Evolutionary conservation across 2,329 filamentous ascomycete genomes (phyloP), one percentile per base, ranked within the genome.

Genomic region (Shiraia sp.): DNA sequence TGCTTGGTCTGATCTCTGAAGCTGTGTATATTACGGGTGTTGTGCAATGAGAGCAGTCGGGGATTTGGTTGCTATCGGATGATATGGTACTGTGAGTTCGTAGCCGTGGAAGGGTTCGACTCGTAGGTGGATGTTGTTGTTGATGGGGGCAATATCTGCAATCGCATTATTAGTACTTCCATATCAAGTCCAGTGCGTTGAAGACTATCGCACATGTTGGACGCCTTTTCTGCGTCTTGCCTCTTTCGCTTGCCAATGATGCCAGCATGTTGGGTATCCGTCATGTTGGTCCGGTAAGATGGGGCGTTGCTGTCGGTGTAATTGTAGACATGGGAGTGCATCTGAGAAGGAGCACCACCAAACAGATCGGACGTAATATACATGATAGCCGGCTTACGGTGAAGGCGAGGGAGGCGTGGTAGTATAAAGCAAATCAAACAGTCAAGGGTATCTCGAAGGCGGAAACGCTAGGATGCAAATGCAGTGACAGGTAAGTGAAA

Each of bases 291-390:
- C 49, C 55, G 54, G 19, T 40, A 36, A 9, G 39, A 48, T 24
- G 47, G 27, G 2, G 35, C 28, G 4, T 40, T 24, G 25, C 36
- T 42, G 24, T 47, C 37, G 3, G 36, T 27, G 29, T 42, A 43
- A 17, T 46, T 30, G 43, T n/a, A n/a, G n/a, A n/a, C n/a, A n/a
- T n/a, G n/a, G n/a, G n/a, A n/a, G n/a, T n/a, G n/a, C n/a, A n/a
- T n/a, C n/a, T 53, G 51, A 36, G 42, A 24, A 22, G 47, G 36
- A 14, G 49, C 45, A 22, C 55, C 49, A 15, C 58, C 53, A 43
- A 69, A 69, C 12, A 69, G 59, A 22, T 66, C 59, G n/a, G 62
- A 52, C 16, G 65, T 69, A 38, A 69, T 69, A 42, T 66, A 69
- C 65, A 69, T 68, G 35, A 45, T 44, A 49, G 49, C 36, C 31